These are phyloP conservation scores for Paramecium tetraurelia DNA, from an alignment of 73 alveolate species.

Conservation along the genomic window DNA sequence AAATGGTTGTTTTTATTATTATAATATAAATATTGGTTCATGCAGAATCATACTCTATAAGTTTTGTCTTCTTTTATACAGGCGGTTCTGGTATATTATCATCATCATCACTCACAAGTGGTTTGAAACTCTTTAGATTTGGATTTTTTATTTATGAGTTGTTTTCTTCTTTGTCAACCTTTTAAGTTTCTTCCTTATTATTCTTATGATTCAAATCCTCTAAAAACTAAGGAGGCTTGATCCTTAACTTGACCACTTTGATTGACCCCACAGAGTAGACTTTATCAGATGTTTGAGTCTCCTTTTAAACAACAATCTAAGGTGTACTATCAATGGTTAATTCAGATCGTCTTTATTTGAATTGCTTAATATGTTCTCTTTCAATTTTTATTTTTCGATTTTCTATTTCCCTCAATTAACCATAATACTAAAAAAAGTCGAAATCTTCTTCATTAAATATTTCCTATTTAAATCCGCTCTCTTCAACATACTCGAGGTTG, in stretches of 20 bases:
- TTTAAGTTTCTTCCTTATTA: background rate
- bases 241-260: background rate
- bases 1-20: background rate
- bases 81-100: background rate
- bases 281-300: background rate
- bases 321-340: background rate
- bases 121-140: background rate
- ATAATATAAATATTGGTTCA: background rate
- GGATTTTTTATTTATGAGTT: background rate
- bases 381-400: slow-evolving; percentile 22
- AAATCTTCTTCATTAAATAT: slow-evolving; percentile 37
- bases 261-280: background rate
- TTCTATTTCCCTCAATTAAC: slow-evolving; percentile 33
- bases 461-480: slow-evolving; percentile 41
- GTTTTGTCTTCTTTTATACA: background rate
- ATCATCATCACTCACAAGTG: background rate
- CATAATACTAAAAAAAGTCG: slow-evolving; percentile 18
- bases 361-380: slow-evolving; percentile 12
- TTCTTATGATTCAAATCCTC: background rate
- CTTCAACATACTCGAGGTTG: slow-evolving; percentile 4
- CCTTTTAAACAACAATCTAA: background rate
- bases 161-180: background rate
- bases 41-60: background rate
- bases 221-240: background rate
- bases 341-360: background rate